A percentile compares a stretch with the other conserved stretches of the same genome.
Evolutionary conservation across 2,329 filamentous ascomycete species (phyloP).

Genomic region (Claviceps paspali): DNA sequence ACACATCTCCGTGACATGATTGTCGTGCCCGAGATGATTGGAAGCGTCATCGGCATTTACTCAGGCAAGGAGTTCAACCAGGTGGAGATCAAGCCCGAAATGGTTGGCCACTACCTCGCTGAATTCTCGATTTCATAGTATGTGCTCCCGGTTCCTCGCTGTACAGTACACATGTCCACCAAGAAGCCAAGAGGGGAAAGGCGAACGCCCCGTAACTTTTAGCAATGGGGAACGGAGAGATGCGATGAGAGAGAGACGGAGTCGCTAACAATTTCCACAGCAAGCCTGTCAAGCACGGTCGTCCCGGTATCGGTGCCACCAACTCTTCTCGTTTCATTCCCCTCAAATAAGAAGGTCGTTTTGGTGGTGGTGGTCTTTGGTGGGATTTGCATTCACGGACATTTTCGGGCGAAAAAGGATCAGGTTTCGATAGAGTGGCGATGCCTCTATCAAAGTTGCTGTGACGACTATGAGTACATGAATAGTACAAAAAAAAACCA

Average conservation of each 20-base stretch:
- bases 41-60: slow-evolving; percentile 97
- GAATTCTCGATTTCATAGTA: slow-evolving; percentile 99
- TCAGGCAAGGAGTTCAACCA: slow-evolving; percentile 99
- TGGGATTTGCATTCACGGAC: slow-evolving; percentile 44
- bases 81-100: slow-evolving; percentile 99
- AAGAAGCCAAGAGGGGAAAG: not conserved
- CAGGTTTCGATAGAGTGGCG: slow-evolving; percentile 33
- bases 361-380: slow-evolving; percentile 22
- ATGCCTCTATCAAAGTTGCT: slow-evolving; percentile 28
- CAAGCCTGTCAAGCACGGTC: slow-evolving; percentile 99
- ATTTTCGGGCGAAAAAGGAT: slow-evolving; percentile 39
- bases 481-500: slow-evolving; percentile 27
- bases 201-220: too few relatives aligned
- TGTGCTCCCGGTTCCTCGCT: slow-evolving; percentile 35
- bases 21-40: slow-evolving; percentile 99
- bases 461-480: slow-evolving; percentile 28
- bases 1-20: slow-evolving; percentile 99
- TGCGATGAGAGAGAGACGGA: not conserved
- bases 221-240: too few relatives aligned
- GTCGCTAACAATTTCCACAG: slow-evolving; percentile 43
- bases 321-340: slow-evolving; percentile 99
- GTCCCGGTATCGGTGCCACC: slow-evolving; percentile 99
- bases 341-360: slow-evolving; percentile 77
- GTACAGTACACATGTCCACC: too few relatives aligned
- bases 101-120: slow-evolving; percentile 98